Evolutionary conservation across 2,329 filamentous ascomycete genomes (phyloP), one percentile per base, ranked within the genome.

Genomic region (Epichloe aotearoae): DNA sequence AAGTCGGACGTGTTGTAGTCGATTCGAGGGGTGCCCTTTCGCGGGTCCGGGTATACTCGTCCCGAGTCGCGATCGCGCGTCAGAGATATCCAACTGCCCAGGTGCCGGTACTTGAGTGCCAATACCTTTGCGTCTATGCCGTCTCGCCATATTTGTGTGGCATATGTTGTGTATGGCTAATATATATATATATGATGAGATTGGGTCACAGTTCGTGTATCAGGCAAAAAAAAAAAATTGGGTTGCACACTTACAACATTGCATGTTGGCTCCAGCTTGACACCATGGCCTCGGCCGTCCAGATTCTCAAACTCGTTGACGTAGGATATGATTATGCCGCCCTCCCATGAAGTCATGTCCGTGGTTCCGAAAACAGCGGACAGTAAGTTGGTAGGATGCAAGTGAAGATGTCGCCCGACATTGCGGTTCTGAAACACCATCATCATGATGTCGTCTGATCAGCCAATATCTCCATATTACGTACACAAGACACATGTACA

Each of bases 241-340:
- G 19, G 19, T 19, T 19, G n/a, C 15, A 15, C 7, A 62, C 73
- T 60, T 61, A 77, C 75, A 51, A 81, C 57, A 84, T 93, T 90
- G 59, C 77, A 78, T 1, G 79, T 79, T 10, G 82, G 74, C 71
- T 96, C 89, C 30, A 96, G 72, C 65, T 94, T 95, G 46, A 76
- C 75, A 39, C 91, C 91, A 59, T 96, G 88, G 52, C 88, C 88
- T 41, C 82, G 73, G 5, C 79, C 79, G 63, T 95, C 88, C 0
- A 90, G 73, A 58, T 96, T 84, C 56, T 94, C 86, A 58, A 90
- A 88, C 50, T 86, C 81, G 42, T 75, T 79, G 55, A 87, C 83
- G 17, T 90, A 82, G 4, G 80, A 78, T 0, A 90, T 96, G 52
- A 96, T 78, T 58, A 90, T 90, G 2, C 82, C 77, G 15, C 88